A percentile compares a stretch with the other conserved stretches of the same genome.
Evolutionary conservation across 768 basidiomycete genomes (phyloP).

Genomic region (Suillus placidus): DNA sequence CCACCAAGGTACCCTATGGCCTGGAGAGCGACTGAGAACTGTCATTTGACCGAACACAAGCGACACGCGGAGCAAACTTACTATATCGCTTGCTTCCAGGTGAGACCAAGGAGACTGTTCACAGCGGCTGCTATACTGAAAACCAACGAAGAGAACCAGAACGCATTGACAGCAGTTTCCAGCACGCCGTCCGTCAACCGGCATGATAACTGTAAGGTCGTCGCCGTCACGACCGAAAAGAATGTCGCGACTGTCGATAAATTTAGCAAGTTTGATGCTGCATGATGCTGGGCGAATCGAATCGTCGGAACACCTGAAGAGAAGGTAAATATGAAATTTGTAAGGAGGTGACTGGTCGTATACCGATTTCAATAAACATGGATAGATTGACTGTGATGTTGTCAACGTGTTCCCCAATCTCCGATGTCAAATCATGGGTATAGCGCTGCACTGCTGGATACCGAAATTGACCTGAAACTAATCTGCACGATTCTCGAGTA

Average conservation of each 20-base stretch:
- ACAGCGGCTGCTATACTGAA: conserved; percentile 60
- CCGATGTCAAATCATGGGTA: conserved; percentile 51
- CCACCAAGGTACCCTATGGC: conserved; percentile 60
- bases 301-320: conserved; percentile 55
- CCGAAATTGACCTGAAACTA: conserved; percentile 47
- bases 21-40: conserved; percentile 49
- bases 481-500: conserved; percentile 5
- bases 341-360: background rate
- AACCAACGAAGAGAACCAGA: conserved; percentile 58
- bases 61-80: conserved; percentile 33
- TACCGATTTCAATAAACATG: conserved; percentile 57
- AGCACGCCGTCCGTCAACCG: conserved; percentile 35
- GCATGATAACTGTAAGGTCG: conserved; percentile 52
- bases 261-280: conserved; percentile 50
- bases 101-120: conserved; percentile 53
- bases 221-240: conserved; percentile 56
- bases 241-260: conserved; percentile 57
- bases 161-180: conserved; percentile 48
- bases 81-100: conserved; percentile 63
- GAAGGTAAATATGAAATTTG: background rate
- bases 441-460: conserved; percentile 57
- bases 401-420: conserved; percentile 58
- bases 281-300: conserved; percentile 56
- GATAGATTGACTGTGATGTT: conserved; percentile 51
- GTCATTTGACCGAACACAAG: conserved; percentile 20